Conservation (phyloP, 78 protist genomes). For the Creolimax fragrantissima region DNA sequence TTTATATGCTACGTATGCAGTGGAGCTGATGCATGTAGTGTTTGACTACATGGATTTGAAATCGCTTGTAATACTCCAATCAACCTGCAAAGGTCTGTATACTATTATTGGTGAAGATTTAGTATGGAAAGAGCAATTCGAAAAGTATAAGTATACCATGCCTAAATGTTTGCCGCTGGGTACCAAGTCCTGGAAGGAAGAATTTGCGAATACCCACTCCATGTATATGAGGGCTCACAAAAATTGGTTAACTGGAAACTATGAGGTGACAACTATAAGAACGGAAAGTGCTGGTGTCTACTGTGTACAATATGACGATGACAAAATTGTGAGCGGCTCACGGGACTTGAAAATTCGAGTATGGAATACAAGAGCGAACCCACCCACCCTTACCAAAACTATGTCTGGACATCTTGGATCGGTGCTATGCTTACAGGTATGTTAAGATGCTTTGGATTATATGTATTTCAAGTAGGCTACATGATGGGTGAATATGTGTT, state of each 20-base stretch:
- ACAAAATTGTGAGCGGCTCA: background rate
- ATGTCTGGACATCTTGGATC: background rate
- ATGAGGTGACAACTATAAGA: background rate
- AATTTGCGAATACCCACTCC: background rate
- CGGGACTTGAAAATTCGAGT: constrained; percentile 14
- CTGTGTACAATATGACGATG: constrained; percentile 11
- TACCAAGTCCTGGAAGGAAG: background rate
- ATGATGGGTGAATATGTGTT: too few species aligned
- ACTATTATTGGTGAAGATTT: background rate
- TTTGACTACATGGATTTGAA: background rate
- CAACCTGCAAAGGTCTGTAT: background rate
- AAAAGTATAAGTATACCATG: background rate
- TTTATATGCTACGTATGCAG: background rate
- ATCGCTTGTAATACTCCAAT: background rate
- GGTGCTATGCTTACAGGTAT: constrained; percentile 9
- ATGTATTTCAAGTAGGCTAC: too few species aligned
- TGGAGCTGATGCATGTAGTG: background rate
- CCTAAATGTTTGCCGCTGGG: background rate
- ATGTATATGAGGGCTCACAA: background rate
- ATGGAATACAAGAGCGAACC: background rate
- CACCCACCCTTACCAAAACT: background rate
- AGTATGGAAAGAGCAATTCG: background rate
- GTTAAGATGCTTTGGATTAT: background rate
- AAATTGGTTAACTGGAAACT: background rate
- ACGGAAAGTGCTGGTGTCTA: constrained; percentile 6